Conservation (phyloP, 2,329 filamentous ascomycete species). For the Dactylellina drechsleri region DNA sequence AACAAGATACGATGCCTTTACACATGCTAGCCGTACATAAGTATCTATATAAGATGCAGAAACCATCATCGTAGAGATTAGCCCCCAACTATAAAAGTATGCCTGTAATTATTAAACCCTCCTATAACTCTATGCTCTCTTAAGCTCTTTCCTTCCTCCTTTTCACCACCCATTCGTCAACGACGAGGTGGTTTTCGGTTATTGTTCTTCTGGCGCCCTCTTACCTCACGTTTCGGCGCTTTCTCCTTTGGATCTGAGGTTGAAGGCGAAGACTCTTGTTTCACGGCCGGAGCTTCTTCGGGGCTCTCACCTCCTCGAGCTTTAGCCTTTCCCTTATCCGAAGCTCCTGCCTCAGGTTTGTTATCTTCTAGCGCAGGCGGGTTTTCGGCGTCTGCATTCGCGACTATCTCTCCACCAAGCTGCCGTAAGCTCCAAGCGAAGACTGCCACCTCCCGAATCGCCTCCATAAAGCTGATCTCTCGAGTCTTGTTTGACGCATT, state of each 20-base stretch:
- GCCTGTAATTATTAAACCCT: neutral
- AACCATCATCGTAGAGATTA: neutral
- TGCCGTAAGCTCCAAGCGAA: conserved; percentile 78
- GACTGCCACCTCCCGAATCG: conserved; percentile 85
- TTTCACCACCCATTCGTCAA: neutral
- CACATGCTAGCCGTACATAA: neutral
- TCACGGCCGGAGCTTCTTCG: neutral
- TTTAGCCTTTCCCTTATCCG: neutral
- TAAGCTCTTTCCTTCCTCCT: neutral
- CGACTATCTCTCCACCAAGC: conserved; percentile 45
- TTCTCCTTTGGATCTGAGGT: neutral
- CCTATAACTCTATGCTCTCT: neutral
- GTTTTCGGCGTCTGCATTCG: conserved; percentile 10
- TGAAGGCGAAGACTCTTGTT: neutral
- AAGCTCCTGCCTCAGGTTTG: neutral
- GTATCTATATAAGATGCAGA: too few relatives aligned
- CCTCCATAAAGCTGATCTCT: conserved; percentile 75
- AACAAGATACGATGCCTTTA: neutral
- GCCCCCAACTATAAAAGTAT: neutral
- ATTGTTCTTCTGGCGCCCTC: conserved; percentile 18
- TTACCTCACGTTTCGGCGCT: conserved; percentile 14
- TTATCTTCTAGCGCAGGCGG: neutral
- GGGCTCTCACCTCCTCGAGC: neutral
- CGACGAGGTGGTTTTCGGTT: conserved; percentile 23
- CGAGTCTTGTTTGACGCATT: conserved; percentile 67